These are phyloP conservation scores for Lyophyllum semitale DNA, from an alignment of 768 basidiomycete species.

Conservation along the genomic window DNA sequence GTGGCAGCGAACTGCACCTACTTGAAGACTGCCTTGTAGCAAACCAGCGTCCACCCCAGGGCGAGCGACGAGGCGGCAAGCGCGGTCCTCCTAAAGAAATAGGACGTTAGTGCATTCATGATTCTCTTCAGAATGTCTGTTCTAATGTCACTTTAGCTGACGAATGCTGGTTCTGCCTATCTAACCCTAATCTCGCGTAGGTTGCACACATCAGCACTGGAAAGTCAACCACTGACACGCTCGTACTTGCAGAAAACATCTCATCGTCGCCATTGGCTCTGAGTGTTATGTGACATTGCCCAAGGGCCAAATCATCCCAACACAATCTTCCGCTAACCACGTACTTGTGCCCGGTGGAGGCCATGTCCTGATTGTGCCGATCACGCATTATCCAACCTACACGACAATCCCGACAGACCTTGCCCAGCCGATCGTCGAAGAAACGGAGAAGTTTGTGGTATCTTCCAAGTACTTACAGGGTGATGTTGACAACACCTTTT, in stretches of 20 bases:
- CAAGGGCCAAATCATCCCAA: conserved; percentile 92
- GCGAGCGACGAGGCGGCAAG: conserved; percentile 42
- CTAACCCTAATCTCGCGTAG: conserved; percentile 88
- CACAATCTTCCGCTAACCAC: conserved; percentile 54
- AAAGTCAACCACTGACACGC: conserved; percentile 7
- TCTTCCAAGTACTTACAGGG: not conserved
- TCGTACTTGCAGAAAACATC: conserved; percentile 70
- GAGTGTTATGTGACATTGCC: conserved; percentile 97
- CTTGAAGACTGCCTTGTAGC: conserved; percentile 84
- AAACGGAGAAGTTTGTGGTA: conserved; percentile 69
- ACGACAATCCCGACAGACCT: conserved; percentile 81
- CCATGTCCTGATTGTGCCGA: conserved; percentile 91
- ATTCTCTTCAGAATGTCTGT: conserved; percentile 1
- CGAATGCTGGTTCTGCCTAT: conserved; percentile 98
- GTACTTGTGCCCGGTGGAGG: conserved; percentile 88
- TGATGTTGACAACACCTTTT: conserved; percentile 5
- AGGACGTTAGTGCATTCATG: conserved; percentile 54
- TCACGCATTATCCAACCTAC: conserved; percentile 91
- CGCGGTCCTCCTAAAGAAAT: conserved; percentile 76
- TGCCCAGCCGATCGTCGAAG: conserved; percentile 70
- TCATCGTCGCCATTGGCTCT: conserved; percentile 90
- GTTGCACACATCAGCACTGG: conserved; percentile 26
- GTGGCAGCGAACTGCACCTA: conserved; percentile 84
- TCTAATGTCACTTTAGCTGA: conserved; percentile 53
- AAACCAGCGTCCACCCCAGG: conserved; percentile 46